Evolutionary conservation across 805 yeast species (phyloP).

Genomic region (Starmerella sirachaensis): DNA sequence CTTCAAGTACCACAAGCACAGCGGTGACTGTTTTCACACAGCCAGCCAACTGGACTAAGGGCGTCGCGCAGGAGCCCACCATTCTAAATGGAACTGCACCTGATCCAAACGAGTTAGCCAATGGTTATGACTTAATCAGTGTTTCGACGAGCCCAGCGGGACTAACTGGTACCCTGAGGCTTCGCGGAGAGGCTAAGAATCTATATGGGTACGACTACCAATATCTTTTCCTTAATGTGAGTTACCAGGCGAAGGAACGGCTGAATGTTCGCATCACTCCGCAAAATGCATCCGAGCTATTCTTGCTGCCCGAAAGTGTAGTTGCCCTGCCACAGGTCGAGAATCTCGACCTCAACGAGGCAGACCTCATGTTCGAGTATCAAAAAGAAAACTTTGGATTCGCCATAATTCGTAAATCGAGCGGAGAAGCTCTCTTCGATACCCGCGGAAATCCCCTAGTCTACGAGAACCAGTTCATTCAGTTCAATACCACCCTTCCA

Average conservation of each 20-base stretch:
- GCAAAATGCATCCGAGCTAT: not conserved
- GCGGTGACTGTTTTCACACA: not conserved
- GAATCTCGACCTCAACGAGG: not conserved
- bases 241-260: constrained; percentile 1
- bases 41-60: not conserved
- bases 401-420: constrained; percentile 1
- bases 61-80: not conserved
- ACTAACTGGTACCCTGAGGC: not conserved
- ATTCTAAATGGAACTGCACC: constrained; percentile 1
- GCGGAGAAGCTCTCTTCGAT: not conserved
- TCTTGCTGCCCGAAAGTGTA: constrained; percentile 1
- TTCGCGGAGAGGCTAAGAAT: not conserved
- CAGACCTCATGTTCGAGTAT: not conserved
- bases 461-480: constrained; percentile 3
- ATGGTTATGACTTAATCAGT: not conserved
- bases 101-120: not conserved
- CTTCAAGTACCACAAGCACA: not conserved
- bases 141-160: not conserved
- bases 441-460: constrained; percentile 1
- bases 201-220: constrained; percentile 4
- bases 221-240: not conserved
- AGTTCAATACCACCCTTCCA: constrained; percentile 1
- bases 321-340: not conserved
- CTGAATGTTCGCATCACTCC: constrained; percentile 1
- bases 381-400: not conserved